Base-by-base conservation (phyloP, 1,284 basidiomycete species). In the Anthracocystis setariae region DNA sequence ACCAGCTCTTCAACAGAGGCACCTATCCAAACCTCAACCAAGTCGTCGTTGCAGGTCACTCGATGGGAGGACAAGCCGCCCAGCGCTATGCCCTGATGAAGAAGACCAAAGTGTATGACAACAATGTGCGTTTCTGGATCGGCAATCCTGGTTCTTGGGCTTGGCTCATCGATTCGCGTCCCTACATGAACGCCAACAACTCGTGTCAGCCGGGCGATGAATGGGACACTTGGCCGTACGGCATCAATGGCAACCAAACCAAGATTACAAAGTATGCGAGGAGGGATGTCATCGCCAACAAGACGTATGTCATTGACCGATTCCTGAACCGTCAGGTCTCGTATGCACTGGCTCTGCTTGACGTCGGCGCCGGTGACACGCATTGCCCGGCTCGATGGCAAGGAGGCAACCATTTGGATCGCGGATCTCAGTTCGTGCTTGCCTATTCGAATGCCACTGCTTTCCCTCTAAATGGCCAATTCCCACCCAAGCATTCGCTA, bases 151-250 rank as follows among this genome's bases (percentile, higher is more conserved):
- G 59, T 40, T 78, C 76, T 5, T 78, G 77, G 59, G 52, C 79
- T 20, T 82, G 80, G 63, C 58, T 82, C 37, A 65, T 59, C 38
- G 60, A 69, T 29, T 58, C 64, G 7, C 70, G 80, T 21, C 77
- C 77, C 7, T 58, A 71, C 53, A 63, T 59, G 46, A 57, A 51
- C 29, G 49, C 39, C 33, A 67, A 61, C 38, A 25, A 38, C 21
- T 37, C 60, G 10, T 81, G 78, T 43, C 29, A 40, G 2, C 46
- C 44, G 20, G 40, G 24, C 39, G 69, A 66, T 29, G 39, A 24
- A 3, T 71, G 53, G 53, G 74, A 82, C 45, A 56, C 76, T 7
- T 82, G 78, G 73, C 80, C 79, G 46, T 82, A 81, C 48, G 80
- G 80, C 10, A 59, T 82, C 17, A 58, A 73, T 12, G 78, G 78